A percentile compares a stretch with the other conserved stretches of the same genome.
phyloP scores from a whole-genome alignment of 2,329 filamentous ascomycete species.

The Trichophyton rubrum region DNA sequence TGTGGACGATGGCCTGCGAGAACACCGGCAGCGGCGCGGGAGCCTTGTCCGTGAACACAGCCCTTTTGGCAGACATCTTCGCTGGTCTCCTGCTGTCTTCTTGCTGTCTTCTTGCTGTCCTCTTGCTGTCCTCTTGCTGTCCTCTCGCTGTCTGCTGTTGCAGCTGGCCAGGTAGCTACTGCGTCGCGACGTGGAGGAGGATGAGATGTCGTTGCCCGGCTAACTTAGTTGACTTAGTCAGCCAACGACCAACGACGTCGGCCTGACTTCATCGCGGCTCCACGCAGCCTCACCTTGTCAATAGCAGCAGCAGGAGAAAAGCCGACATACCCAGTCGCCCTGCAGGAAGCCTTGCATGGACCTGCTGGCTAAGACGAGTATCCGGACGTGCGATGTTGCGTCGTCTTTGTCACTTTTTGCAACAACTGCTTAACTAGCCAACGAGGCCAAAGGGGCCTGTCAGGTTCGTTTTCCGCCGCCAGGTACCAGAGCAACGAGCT shows the following conservation, averaged over 20 bases:
- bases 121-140: background rate
- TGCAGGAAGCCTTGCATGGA: background rate
- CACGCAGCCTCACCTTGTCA: too few species aligned
- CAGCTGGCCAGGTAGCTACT: background rate
- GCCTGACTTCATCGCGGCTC: too few species aligned
- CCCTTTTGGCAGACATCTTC: conserved; percentile 7
- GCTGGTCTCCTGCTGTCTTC: background rate
- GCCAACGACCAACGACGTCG: background rate
- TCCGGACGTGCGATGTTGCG: too few species aligned
- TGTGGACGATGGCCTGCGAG: conserved; percentile 49
- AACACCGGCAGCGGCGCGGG: conserved; percentile 35
- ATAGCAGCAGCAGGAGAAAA: background rate
- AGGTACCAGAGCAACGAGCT: background rate
- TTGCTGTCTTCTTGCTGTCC: background rate
- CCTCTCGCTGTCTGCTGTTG: background rate
- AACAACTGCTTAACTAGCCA: too few species aligned
- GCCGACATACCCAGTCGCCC: background rate
- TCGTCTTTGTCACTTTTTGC: too few species aligned
- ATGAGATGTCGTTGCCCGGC: background rate
- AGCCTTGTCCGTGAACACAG: conserved; percentile 4
- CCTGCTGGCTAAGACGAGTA: too few species aligned
- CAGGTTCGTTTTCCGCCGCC: background rate
- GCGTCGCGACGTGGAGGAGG: background rate
- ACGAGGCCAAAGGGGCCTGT: too few species aligned
- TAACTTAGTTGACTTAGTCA: background rate